Conservation (phyloP, 768 basidiomycete species). For the Mycena chlorophos region DNA sequence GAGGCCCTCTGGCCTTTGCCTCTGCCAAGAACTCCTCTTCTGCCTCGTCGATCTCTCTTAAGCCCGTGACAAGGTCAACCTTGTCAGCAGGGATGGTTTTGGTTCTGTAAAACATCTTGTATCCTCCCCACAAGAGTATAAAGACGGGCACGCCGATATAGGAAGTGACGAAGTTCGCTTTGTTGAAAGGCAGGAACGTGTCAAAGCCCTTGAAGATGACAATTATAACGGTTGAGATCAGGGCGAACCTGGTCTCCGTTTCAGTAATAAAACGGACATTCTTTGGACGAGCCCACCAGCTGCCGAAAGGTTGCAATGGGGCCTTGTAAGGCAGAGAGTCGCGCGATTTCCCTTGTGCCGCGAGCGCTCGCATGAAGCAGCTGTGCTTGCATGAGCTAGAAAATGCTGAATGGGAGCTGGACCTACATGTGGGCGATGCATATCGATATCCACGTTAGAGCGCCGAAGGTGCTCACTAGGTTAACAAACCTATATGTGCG, state of each 20-base stretch:
- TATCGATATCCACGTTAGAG: constrained; percentile 54
- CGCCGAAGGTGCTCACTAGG: constrained; percentile 48
- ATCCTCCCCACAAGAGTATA: constrained; percentile 41
- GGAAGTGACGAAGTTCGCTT: constrained; percentile 62
- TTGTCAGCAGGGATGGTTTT: constrained; percentile 43
- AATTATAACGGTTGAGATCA: constrained; percentile 51
- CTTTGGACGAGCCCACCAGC: constrained; percentile 29
- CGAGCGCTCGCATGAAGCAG: constrained; percentile 46
- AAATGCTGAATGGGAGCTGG: neutral
- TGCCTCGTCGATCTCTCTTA: constrained; percentile 62
- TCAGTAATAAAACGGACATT: neutral
- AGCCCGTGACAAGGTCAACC: constrained; percentile 62
- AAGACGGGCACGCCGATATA: constrained; percentile 46
- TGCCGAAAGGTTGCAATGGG: constrained; percentile 64
- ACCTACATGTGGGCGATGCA: constrained; percentile 60
- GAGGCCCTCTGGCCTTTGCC: constrained; percentile 43
- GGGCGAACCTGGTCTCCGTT: constrained; percentile 40
- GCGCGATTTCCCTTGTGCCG: constrained; percentile 42
- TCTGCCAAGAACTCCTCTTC: constrained; percentile 51
- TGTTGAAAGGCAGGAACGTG: constrained; percentile 49
- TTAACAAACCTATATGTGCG: constrained; percentile 41
- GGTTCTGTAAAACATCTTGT: constrained; percentile 41
- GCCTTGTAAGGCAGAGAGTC: constrained; percentile 51
- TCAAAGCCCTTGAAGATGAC: constrained; percentile 61
- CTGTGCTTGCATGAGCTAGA: constrained; percentile 23